These are phyloP conservation scores for Lipomyces mesembrius DNA, from an alignment of 805 yeast genomes.

Conservation along the genomic window DNA sequence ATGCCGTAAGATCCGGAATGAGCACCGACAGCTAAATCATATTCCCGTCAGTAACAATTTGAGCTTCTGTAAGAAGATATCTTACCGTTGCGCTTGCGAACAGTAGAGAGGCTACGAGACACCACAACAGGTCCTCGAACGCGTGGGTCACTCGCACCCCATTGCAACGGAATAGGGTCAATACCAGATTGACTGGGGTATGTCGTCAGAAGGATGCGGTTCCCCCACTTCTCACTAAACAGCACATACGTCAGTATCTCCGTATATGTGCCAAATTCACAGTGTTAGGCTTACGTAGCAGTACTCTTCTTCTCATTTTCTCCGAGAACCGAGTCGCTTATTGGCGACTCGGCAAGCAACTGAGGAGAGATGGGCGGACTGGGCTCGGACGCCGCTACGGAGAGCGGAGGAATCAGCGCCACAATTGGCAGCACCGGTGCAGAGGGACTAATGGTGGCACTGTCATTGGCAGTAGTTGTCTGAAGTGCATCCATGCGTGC, in stretches of 20 bases:
- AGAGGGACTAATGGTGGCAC: slow-evolving; percentile 5
- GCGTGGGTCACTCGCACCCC: slow-evolving; percentile 58
- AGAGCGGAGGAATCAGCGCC: slow-evolving; percentile 8
- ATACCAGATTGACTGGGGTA: slow-evolving; percentile 57
- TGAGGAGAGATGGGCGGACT: slow-evolving; percentile 36
- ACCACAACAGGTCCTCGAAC: slow-evolving; percentile 59
- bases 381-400: slow-evolving; percentile 16
- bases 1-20: slow-evolving; percentile 67
- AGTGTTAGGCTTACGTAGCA: slow-evolving; percentile 5
- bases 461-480: background rate
- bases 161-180: slow-evolving; percentile 55
- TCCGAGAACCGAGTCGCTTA: background rate
- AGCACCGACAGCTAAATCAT: slow-evolving; percentile 56
- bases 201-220: slow-evolving; percentile 56
- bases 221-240: slow-evolving; percentile 40
- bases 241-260: background rate
- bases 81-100: slow-evolving; percentile 58
- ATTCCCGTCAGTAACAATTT: slow-evolving; percentile 1
- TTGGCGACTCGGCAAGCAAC: slow-evolving; percentile 16
- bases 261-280: background rate
- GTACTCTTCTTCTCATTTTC: slow-evolving; percentile 3
- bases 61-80: background rate
- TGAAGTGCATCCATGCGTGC: slow-evolving; percentile 19
- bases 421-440: background rate
- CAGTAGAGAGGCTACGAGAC: slow-evolving; percentile 56